Base-by-base conservation (phyloP, 805 yeast genomes). In the Barnettozyma botsteinii region DNA sequence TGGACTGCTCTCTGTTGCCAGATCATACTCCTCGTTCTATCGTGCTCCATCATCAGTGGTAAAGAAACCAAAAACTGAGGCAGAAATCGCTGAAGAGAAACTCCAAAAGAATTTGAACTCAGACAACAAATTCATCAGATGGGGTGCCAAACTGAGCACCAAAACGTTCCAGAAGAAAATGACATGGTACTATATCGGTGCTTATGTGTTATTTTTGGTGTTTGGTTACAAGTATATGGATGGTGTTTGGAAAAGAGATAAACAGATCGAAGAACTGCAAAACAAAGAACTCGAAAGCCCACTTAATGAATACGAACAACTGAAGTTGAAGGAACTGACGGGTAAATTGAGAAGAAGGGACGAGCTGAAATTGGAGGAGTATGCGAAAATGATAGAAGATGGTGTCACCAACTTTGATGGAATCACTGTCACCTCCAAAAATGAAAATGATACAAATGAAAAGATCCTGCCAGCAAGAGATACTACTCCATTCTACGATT, bases 401-500 rank as follows among this genome's bases (percentile, higher is more conserved):
- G 62, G 61, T 14, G 37, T 54, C 18, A 46, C 45, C 3, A 42
- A 61, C 32, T 61, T 65, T 43, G 64, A 62, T 42, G 57, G 48
- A 11, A 48, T 64, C 7, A 42, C 36, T 4, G 49, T 65, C 14
- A 58, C 56, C 18, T 52, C 51, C 12, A 46, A 56, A 32, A 61
- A 62, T 40, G 56, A 60, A 40, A 67, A 62, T 51, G 51, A 50
- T 24, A 44, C 57, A 2, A 60, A 66, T 49, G 53, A 57, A 28
- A 53, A 51, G 33, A 77, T 85, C 31, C 69, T 81, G 35, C 81
- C 83, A 5, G 72, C 94, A 2, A 74, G 77, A 52, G 96, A 91
- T 57, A 83, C 96, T 8, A 85, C 95, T 1, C 71, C 67, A 10
- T 81, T 85, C 54, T 87, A 83, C 57, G 89, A 91, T 49, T 62